Conservation (phyloP, 2,329 filamentous ascomycete species). For the Cladophialophora yegresii region DNA sequence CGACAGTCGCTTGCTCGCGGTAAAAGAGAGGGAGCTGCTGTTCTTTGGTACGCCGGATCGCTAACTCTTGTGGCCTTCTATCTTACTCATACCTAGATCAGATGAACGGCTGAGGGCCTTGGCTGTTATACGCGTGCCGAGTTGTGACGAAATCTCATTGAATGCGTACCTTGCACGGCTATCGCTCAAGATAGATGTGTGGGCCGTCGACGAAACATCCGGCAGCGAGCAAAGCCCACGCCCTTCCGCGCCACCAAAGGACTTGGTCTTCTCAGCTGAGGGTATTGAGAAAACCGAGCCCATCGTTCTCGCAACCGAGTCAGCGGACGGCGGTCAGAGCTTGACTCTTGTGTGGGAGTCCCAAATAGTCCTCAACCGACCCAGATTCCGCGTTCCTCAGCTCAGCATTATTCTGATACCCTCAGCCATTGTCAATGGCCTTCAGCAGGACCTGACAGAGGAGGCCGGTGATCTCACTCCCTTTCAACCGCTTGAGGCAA, state of each 20-base stretch:
- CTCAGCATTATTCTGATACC: slow-evolving; percentile 56
- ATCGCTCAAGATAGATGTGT: slow-evolving; percentile 55
- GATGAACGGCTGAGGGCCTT: slow-evolving; percentile 58
- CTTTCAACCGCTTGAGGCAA: slow-evolving; percentile 58
- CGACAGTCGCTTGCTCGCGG: slow-evolving; percentile 49
- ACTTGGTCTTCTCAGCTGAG: slow-evolving; percentile 48
- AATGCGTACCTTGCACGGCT: slow-evolving; percentile 53
- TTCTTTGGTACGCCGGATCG: slow-evolving; percentile 40
- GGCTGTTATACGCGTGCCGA: slow-evolving; percentile 54
- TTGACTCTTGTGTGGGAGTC: slow-evolving; percentile 48
- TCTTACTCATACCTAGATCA: slow-evolving; percentile 56
- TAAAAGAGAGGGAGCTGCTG: slow-evolving; percentile 54
- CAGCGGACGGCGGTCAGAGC: slow-evolving; percentile 45
- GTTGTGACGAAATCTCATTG: slow-evolving; percentile 52
- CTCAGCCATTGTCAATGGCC: slow-evolving; percentile 46
- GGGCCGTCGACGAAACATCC: slow-evolving; percentile 42
- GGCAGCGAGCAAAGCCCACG: slow-evolving; percentile 42
- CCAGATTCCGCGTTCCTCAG: slow-evolving; percentile 57
- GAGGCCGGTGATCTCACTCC: slow-evolving; percentile 58
- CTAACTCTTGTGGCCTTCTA: slow-evolving; percentile 8
- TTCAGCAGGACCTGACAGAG: slow-evolving; percentile 40
- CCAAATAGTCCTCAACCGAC: slow-evolving; percentile 47
- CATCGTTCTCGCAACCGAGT: slow-evolving; percentile 49
- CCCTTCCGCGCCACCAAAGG: slow-evolving; percentile 39
- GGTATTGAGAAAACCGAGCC: slow-evolving; percentile 47